Percentiles rank a stretch among this genome's conserved stretches.
These are phyloP conservation scores for Porcisia deanei DNA, from an alignment of 208 protist species.

Conservation along the genomic window DNA sequence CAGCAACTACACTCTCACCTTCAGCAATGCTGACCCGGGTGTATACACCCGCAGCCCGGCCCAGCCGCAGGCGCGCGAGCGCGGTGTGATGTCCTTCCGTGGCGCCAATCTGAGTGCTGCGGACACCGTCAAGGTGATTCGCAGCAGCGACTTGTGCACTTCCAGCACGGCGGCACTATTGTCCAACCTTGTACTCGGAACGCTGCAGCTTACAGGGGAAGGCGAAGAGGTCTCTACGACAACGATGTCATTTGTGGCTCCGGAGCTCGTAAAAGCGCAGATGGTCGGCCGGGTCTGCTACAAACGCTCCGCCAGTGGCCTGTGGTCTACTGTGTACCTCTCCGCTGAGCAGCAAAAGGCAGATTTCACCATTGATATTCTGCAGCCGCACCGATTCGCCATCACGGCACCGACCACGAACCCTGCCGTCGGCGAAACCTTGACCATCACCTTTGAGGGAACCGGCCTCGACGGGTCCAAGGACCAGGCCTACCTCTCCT, in stretches of 20 bases:
- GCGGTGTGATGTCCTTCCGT: constrained; percentile 55
- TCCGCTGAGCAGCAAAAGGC: constrained; percentile 25
- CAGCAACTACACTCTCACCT: constrained; percentile 30
- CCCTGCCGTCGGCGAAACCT: constrained; percentile 50
- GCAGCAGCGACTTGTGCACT: constrained; percentile 44
- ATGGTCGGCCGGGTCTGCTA: constrained; percentile 84
- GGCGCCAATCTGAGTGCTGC: constrained; percentile 44
- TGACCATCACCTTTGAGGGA: constrained; percentile 67
- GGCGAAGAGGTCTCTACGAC: constrained; percentile 8
- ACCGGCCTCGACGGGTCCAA: constrained; percentile 44
- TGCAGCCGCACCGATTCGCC: constrained; percentile 80
- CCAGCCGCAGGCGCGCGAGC: constrained; percentile 70
- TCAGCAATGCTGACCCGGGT: constrained; percentile 54
- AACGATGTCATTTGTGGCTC: constrained; percentile 64
- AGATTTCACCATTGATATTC: constrained; percentile 78
- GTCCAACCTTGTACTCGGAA: constrained; percentile 52
- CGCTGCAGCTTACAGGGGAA: constrained; percentile 18
- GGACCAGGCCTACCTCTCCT: constrained; percentile 74
- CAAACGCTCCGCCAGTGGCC: constrained; percentile 27
- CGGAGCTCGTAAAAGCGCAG: constrained; percentile 45
- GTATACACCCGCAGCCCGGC: constrained; percentile 62
- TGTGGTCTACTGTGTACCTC: constrained; percentile 70
- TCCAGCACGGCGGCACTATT: constrained; percentile 60
- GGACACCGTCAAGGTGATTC: constrained; percentile 71
- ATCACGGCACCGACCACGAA: constrained; percentile 28